Evolutionary conservation across 805 yeast species (phyloP), one percentile per base, ranked within the genome.

Genomic region (Brettanomyces nanus): DNA sequence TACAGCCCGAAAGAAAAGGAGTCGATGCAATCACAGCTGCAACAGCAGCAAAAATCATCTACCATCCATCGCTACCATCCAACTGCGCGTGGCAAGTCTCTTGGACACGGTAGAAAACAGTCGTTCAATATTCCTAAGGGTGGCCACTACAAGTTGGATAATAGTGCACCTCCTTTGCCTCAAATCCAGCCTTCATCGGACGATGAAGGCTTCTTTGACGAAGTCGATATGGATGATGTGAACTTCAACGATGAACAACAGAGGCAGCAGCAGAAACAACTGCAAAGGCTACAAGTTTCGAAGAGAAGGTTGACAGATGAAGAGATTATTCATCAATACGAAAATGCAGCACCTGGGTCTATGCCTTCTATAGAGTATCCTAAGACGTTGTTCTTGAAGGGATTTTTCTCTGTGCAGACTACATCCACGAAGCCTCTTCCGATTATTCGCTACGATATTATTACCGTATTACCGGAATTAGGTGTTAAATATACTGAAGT

Each of bases 321-420:
- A 22, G 67, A 70, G 44, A 69, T 75, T 32, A 57, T 75, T 42
- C 42, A 51, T 9, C 59, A 58, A 33, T 60, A 52, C 40, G 68
- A 71, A 13, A 62, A 63, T 43, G 87, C 94, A 11, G 73, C 77
- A 40, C 75, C 80, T 2, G 85, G 85, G 39, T 62, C 82, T 13
- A 87, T 89, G 96, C 95, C 94, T 20, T 86, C 96, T 1, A 86
- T 90, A 56, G 96, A 89, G 53, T 85, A 78, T 54, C 95, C 96
- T 43, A 82, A 82, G 62, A 89, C 95, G 2, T 71, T 89, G 46
- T 87, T 86, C 65, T 69, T 89, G 57, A 85, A 87, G 56, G 97
- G 97, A 1, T 89, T 90, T 54, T 89, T 89, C 62, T 80, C 90
- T 42, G 97, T 89, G 35, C 96, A 89, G 62, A 85, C 95, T 1